A percentile compares a stretch with the other conserved stretches of the same genome.
phyloP scores from a whole-genome alignment of 495 filamentous ascomycete genomes.

The Lindgomyces ingoldianus region DNA sequence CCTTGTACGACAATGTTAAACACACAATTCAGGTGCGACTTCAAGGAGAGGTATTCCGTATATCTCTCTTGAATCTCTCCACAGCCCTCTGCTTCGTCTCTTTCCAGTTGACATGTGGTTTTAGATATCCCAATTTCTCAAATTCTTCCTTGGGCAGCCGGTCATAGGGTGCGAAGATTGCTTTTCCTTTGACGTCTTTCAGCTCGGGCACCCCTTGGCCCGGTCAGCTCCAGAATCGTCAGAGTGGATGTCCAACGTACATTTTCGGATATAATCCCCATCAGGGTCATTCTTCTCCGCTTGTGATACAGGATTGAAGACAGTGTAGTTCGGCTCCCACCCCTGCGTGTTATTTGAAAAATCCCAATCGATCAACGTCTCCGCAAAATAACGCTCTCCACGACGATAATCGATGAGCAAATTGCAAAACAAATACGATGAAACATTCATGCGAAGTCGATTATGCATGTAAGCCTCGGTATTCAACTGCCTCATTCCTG shows the following conservation, averaged over 20 bases:
- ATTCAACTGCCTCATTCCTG: slow-evolving; percentile 51
- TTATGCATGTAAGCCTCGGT: slow-evolving; percentile 54
- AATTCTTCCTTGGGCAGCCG: slow-evolving; percentile 47
- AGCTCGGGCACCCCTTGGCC: slow-evolving; percentile 60
- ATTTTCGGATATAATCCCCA: slow-evolving; percentile 60
- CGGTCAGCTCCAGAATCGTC: not conserved
- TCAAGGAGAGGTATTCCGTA: slow-evolving; percentile 31
- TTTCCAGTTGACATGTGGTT: slow-evolving; percentile 49
- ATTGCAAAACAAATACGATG: slow-evolving; percentile 47
- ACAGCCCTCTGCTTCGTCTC: slow-evolving; percentile 48
- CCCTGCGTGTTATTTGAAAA: slow-evolving; percentile 51
- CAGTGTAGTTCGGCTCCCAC: slow-evolving; percentile 51
- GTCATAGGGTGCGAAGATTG: slow-evolving; percentile 47
- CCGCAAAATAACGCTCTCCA: slow-evolving; percentile 51
- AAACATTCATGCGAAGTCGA: slow-evolving; percentile 50
- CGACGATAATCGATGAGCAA: slow-evolving; percentile 49
- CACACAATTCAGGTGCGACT: not conserved
- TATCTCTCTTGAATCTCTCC: slow-evolving; percentile 48
- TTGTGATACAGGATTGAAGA: slow-evolving; percentile 51
- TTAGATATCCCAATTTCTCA: slow-evolving; percentile 51
- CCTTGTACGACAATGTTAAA: no score
- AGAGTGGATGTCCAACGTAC: no score
- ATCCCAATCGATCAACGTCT: slow-evolving; percentile 52
- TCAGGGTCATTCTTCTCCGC: slow-evolving; percentile 56
- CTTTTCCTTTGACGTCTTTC: slow-evolving; percentile 48